A percentile compares a stretch with the other conserved stretches of the same genome.
Evolutionary conservation across 495 filamentous ascomycete species (phyloP).

Genomic region (Viridothelium virens): DNA sequence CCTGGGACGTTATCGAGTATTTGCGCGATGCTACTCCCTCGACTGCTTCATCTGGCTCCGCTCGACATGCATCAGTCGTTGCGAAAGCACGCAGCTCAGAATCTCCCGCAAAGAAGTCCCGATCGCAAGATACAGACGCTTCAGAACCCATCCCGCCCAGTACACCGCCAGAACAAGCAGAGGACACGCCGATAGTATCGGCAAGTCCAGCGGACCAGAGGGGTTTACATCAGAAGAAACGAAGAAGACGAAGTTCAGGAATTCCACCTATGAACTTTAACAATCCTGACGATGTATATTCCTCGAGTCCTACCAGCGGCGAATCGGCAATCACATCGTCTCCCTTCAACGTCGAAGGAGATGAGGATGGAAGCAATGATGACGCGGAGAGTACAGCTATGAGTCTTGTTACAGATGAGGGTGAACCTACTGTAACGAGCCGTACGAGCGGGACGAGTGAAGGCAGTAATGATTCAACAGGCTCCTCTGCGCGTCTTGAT

Average conservation of each 20-base stretch:
- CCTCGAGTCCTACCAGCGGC: conserved; percentile 73
- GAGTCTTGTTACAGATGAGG: conserved; percentile 25
- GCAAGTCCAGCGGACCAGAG: conserved; percentile 59
- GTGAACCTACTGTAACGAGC: conserved; percentile 18
- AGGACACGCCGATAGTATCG: conserved; percentile 52
- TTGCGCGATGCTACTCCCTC: conserved; percentile 81
- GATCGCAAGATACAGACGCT: conserved; percentile 35
- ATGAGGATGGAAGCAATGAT: conserved; percentile 17
- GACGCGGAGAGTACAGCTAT: conserved; percentile 28
- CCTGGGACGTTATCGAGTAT: conserved; percentile 91
- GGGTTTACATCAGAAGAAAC: conserved; percentile 57
- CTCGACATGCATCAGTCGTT: conserved; percentile 60
- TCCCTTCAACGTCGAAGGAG: conserved; percentile 20
- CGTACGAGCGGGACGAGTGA: conserved; percentile 12
- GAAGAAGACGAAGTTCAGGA: conserved; percentile 54
- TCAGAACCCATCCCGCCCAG: conserved; percentile 56
- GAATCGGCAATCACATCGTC: conserved; percentile 36
- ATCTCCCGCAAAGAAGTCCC: conserved; percentile 44
- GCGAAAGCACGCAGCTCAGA: conserved; percentile 32
- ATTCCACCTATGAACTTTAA: conserved; percentile 54
- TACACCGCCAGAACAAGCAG: conserved; percentile 53
- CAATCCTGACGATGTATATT: conserved; percentile 54
- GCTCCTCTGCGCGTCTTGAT: conserved; percentile 62
- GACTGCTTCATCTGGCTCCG: conserved; percentile 62
- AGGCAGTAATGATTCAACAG: conserved; percentile 45